Evolutionary conservation across 306 rosid species (phyloP), one percentile per base, ranked within the genome.

Genomic region (Quercus parvula): DNA sequence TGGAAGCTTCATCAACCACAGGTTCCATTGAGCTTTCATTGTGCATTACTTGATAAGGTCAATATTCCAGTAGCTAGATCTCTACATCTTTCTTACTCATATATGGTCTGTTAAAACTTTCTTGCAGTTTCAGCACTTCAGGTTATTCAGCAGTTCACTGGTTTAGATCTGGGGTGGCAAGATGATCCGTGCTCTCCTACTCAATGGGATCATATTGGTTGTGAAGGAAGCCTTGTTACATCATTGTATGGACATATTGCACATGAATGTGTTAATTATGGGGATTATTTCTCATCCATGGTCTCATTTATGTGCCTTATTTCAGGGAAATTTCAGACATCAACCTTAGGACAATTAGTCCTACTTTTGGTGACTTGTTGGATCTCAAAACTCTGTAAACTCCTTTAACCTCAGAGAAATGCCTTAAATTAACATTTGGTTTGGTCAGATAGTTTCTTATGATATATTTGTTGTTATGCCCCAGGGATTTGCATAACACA

Each of bases 131-230:
- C 97, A 56, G 99, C 99, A 75, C 86, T 94, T 68, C 89, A 87
- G 73, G 92, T 92, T 81, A 91, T 94, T 83, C 94, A 92, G 57
- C 95, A 91, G 70, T 91, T 95, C 41, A 87, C 86, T 58, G 97
- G 97, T 31, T 85, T 90, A 81, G 94, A 92, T 79, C 86, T 92
- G 20, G 97, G 91, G 69, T 94, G 99, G 99, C 88, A 91, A 83
- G 99, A 91, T 82, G 99, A 94, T 84, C 99, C 99, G 30, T 94
- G 98, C 82, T 90, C 91, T 22, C 99, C 99, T 22, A 81, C 38
- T 3, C 86, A 89, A 59, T 94, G 97, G 99, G 84, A 90, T 71
- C 90, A 87, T 49, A 81, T 92, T 81, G 84, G 82, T 76, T 94
- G 99, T 73, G 92, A 94, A 90, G 95, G 92, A 90, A 92, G 64